Conservation (phyloP, 139 green algal genomes). For the Gonium pectorale region DNA sequence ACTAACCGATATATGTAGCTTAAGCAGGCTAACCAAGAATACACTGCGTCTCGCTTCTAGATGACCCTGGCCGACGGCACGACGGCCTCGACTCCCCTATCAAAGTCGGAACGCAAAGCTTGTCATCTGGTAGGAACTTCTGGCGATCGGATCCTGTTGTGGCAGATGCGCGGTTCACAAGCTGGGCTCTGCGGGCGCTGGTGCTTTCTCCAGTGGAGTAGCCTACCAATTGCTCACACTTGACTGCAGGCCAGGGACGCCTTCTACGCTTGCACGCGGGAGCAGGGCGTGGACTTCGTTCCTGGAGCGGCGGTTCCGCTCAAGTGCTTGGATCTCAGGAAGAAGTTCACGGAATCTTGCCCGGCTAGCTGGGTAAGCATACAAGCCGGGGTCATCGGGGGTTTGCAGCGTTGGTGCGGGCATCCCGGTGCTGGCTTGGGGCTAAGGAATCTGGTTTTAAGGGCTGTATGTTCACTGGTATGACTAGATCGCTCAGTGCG, state of each 20-base stretch:
- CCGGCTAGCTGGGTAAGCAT: constrained; percentile 74
- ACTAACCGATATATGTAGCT: too few species aligned
- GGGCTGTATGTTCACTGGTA: too few species aligned
- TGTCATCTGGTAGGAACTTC: constrained; percentile 18
- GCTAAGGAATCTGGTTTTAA: neutral
- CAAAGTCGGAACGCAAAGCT: neutral
- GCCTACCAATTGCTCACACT: neutral
- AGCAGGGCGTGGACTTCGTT: constrained; percentile 54
- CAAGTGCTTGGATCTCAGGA: constrained; percentile 64
- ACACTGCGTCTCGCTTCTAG: too few species aligned
- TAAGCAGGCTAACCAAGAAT: too few species aligned
- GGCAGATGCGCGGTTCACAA: neutral
- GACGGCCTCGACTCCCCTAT: too few species aligned
- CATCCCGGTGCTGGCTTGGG: too few species aligned
- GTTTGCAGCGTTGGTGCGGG: neutral
- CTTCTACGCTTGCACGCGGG: constrained; percentile 73
- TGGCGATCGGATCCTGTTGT: neutral
- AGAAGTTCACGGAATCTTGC: constrained; percentile 70
- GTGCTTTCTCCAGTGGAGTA: neutral
- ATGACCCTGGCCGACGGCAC: too few species aligned
- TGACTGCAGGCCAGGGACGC: constrained; percentile 70
- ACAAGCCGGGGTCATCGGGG: neutral
- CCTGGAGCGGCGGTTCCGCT: constrained; percentile 49
- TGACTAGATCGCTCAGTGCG: neutral
- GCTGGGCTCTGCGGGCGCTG: too few species aligned